Evolutionary conservation across 176 grass and related monocot genomes (phyloP), one percentile per base, ranked within the genome.

Genomic region (Carex pumila): DNA sequence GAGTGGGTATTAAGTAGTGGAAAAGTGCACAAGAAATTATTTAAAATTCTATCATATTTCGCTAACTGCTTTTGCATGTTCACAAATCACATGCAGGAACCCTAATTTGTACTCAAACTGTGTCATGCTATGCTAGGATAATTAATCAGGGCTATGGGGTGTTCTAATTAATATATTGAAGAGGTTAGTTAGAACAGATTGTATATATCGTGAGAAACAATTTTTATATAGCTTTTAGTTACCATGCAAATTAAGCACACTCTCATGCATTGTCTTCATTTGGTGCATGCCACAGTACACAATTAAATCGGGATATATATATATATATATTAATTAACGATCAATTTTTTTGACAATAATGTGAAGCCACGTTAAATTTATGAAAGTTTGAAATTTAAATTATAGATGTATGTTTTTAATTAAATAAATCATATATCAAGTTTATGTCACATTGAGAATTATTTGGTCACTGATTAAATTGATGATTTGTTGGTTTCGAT

Each of bases 1-100:
- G 79, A 61, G 43, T 82, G 79, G 3, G 50, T 50, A 31, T 25
- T 80, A 59, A 80, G 57, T 25, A 41, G 18, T 80, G 34, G 34
- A 80, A 82, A 82, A 66, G 59, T 29, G 45, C 52, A 80, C 25
- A 65, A n/a, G 15, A 25, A 66, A 79, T 15, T 62, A 43, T 61
- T 15, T 64, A 64, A 64, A 39, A 64, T 22, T 12, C 3, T 47
- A 47, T 73, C 70, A 73, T 30, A 43, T 8, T 80, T 61, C 32
- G 55, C 10, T 39, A 39, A 39, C 37, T 41, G 25, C 19, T 80
- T 80, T 63, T 65, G 79, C 36, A 52, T 66, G 37, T 47, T 82
- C 79, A 82, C 37, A 39, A 39, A 39, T 39, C 37, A 39, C 79
- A 66, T 82, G 79, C 19, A 82, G 60, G 58, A 82, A 82, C 60